A percentile compares a stretch with the other conserved stretches of the same genome.
Conservation (phyloP, 192 early-diverging fungal genomes). For the Coemansia sp. region DNA sequence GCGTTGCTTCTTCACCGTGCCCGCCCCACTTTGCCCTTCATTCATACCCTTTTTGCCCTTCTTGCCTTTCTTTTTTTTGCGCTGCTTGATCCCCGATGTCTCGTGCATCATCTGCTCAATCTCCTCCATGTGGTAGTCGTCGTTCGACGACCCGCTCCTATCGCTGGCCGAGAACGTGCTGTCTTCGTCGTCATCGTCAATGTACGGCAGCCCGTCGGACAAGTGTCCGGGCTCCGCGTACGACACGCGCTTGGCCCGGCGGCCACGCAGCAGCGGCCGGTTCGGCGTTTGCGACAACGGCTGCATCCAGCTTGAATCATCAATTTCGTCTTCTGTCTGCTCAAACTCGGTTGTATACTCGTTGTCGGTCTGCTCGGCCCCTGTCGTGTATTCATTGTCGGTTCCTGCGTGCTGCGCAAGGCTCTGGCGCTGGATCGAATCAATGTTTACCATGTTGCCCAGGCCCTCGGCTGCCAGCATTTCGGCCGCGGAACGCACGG, state of each 20-base stretch:
- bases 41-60: neutral
- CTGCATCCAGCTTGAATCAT: too few relatives aligned
- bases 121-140: slow-evolving; percentile 21
- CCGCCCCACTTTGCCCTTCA: too few relatives aligned
- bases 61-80: neutral
- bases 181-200: slow-evolving; percentile 46
- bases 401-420: neutral
- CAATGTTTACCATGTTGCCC: slow-evolving; percentile 35
- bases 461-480: slow-evolving; percentile 47
- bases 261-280: neutral
- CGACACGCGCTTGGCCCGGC: slow-evolving; percentile 4
- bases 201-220: slow-evolving; percentile 6
- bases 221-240: slow-evolving; percentile 23
- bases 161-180: slow-evolving; percentile 31
- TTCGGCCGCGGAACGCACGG: slow-evolving; percentile 27
- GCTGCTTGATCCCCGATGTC: slow-evolving; percentile 13
- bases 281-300: neutral
- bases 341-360: too few relatives aligned
- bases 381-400: neutral
- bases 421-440: slow-evolving; percentile 18
- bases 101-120: slow-evolving; percentile 17
- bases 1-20: too few relatives aligned
- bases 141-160: slow-evolving; percentile 10
- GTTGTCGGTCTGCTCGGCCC: neutral
- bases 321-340: neutral